Base-by-base conservation (phyloP, 139 green algal genomes). In the Haematococcus lacustris region DNA sequence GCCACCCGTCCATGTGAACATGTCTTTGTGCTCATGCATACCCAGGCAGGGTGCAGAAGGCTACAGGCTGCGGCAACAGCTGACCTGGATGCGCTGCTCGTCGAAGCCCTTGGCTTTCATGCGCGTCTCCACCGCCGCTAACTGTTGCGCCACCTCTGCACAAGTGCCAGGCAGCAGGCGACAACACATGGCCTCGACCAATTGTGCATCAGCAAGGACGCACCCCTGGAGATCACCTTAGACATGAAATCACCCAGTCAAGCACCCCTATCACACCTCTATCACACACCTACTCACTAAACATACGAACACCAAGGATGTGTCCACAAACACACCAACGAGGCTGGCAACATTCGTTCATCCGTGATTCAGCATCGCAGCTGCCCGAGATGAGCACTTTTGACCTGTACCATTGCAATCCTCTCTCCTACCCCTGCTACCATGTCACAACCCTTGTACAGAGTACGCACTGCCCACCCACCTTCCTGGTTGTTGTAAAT, bases 71-170 rank as follows among this genome's bases (percentile, higher is more conserved):
- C 17, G 25, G 53, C 25, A 25, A 4, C 5, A 13, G 7, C 70
- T 17, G 30, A 82, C 76, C 77, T 75, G 71, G 26, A 85, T 79
- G 61, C 77, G 74, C 64, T 83, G 77, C 72, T 88, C 79, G 34
- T 38, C 64, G 69, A 80, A 83, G 57, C 63, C 71, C 61, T 81
- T 62, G 26, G 60, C 65, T 26, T 51, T 39, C 79, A 85, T 85
- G 34, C 82, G 68, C 40, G 66, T 63, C 59, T 77, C 71, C 2
- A 82, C 63, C 40, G 71, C 37, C 0, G 32, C 32, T 39, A 88
- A 50, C 60, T 73, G 74, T 30, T 70, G 62, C 34, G 79, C 71
- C 65, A 82, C 2, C 71, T 85, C 82, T 79, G 78, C 60, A 39
- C 2, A 73, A 40, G 62, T 21, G 59, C 25, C 23, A 57, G 13